A percentile compares a stretch with the other conserved stretches of the same genome.
Evolutionary conservation across 495 filamentous ascomycete species (phyloP).

Genomic region (Annulohypoxylon stygium): DNA sequence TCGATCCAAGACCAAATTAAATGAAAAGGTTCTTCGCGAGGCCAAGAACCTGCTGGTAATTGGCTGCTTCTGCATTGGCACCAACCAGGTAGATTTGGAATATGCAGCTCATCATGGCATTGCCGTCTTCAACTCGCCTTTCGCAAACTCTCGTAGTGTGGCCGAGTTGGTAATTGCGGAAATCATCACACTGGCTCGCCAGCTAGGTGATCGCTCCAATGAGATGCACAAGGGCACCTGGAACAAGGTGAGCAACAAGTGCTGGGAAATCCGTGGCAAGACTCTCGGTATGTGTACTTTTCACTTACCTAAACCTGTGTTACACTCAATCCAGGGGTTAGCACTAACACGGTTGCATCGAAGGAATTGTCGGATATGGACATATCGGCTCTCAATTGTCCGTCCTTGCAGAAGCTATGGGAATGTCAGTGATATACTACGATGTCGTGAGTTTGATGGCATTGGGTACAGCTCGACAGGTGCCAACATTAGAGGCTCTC

Average conservation of each 20-base stretch:
- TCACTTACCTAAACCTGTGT: neutral
- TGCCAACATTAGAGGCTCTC: conserved; percentile 79
- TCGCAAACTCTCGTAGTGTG: conserved; percentile 96
- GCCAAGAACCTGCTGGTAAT: conserved; percentile 95
- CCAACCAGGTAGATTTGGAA: conserved; percentile 95
- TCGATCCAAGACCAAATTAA: conserved; percentile 96
- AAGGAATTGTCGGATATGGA: conserved; percentile 94
- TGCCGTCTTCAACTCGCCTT: conserved; percentile 99
- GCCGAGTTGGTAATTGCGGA: conserved; percentile 96
- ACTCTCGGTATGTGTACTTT: conserved; percentile 75
- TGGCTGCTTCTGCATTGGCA: conserved; percentile 99
- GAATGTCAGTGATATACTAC: conserved; percentile 96
- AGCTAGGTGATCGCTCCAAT: conserved; percentile 91
- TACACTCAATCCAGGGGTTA: conserved; percentile 23
- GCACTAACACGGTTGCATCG: conserved; percentile 12
- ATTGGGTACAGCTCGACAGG: conserved; percentile 86
- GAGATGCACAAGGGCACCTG: conserved; percentile 96
- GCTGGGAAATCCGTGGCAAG: conserved; percentile 99
- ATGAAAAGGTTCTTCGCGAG: conserved; percentile 83
- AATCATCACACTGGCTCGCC: conserved; percentile 90
- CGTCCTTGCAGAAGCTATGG: conserved; percentile 96
- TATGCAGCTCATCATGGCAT: conserved; percentile 93
- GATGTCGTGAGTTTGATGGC: conserved; percentile 95
- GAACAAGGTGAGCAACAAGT: conserved; percentile 97
- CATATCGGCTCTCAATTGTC: conserved; percentile 98